phyloP scores from a whole-genome alignment of 352 stramenopile genomes.

The Pilasporangium apinafurcum region DNA sequence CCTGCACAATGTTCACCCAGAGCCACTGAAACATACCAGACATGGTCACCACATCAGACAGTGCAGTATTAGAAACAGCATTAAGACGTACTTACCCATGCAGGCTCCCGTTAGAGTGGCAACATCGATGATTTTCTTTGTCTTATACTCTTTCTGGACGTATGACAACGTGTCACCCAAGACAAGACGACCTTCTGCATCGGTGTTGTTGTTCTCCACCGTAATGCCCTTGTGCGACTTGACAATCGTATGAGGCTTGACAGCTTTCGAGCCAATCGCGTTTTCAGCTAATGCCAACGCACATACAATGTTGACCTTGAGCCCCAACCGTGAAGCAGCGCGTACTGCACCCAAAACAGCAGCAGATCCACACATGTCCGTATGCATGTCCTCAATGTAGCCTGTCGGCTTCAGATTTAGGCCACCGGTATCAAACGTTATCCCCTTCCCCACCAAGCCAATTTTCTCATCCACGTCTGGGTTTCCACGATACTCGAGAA shows the following conservation, averaged over 20 bases:
- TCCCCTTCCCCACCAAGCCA: constrained; percentile 90
- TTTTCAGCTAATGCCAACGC: constrained; percentile 79
- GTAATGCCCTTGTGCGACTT: constrained; percentile 87
- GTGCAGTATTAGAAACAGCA: not conserved
- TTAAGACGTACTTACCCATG: constrained; percentile 32
- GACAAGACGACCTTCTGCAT: constrained; percentile 90
- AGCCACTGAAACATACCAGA: constrained; percentile 37
- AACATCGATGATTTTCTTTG: constrained; percentile 92
- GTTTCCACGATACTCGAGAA: constrained; percentile 78
- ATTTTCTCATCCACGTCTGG: constrained; percentile 55
- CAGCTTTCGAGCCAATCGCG: constrained; percentile 79
- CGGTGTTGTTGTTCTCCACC: constrained; percentile 91
- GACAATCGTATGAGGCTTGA: constrained; percentile 85
- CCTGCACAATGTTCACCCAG: constrained; percentile 87
- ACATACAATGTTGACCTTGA: constrained; percentile 80
- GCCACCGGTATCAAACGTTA: constrained; percentile 94
- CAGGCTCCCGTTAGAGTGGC: constrained; percentile 91
- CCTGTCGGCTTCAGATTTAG: constrained; percentile 92
- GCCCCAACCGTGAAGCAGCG: constrained; percentile 51
- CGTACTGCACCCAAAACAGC: constrained; percentile 79
- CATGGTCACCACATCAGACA: not conserved
- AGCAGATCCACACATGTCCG: constrained; percentile 88
- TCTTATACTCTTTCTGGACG: constrained; percentile 82
- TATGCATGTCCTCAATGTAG: constrained; percentile 90
- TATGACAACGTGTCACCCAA: constrained; percentile 88